Evolutionary conservation across 345 rosid species (phyloP), one percentile per base, ranked within the genome.

Genomic region (Passiflora organensis): DNA sequence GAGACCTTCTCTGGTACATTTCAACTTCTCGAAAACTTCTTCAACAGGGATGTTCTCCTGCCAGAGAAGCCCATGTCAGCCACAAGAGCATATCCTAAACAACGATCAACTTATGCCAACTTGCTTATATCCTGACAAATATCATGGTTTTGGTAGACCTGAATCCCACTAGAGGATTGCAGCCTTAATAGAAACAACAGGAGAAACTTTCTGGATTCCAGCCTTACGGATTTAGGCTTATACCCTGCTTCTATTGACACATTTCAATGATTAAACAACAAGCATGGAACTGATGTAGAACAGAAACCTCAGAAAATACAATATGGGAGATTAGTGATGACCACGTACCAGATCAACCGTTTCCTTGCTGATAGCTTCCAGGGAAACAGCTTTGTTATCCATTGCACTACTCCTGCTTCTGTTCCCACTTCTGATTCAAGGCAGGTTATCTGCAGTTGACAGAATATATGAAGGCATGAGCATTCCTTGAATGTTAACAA

Each of bases 1-100:
- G 54, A 82, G 51, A 3, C 87, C 87, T 42, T 72, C 65, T 66
- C 70, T 70, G 10, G 80, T 74, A 24, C 82, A 76, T 63, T 77
- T 72, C 6, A 74, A 63, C 55, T 72, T 70, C 24, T 74, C 66
- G 46, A 82, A 77, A 59, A 79, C 84, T 58, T 79, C 84, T 60
- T 77, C 77, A 23, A 79, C 56, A 8, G 82, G 80, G 10, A 74
- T 62, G 53, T 77, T 72, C 56, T 82, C 87, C 86, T 81, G 53
- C 62, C 65, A 6, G 36, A 48, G 39, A 2, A 55, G 50, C 28
- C 19, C 23, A 4, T n/a, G 17, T 23, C 20, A 64, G 5, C 51
- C 38, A 22, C 16, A 3, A 48, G 11, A 20, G 51, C 28, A 19
- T 25, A 6, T 13, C 32, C 20, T 22, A 11, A n/a, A 18, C 5